Conservation (phyloP, 768 basidiomycete species). For the Kwoniella shandongensis region DNA sequence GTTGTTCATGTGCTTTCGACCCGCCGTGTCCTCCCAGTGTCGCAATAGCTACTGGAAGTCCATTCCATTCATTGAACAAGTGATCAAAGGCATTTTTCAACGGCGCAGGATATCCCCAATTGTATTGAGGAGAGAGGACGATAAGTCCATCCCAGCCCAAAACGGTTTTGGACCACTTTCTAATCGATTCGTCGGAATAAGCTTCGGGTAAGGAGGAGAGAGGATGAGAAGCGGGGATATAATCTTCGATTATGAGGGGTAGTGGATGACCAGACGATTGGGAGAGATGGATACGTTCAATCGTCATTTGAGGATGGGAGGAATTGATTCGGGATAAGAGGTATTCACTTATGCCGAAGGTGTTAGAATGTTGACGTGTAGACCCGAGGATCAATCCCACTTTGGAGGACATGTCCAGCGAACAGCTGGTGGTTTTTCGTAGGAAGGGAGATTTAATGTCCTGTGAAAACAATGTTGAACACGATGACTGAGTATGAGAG, state of each 20-base stretch:
- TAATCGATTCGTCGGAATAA: conserved; percentile 48
- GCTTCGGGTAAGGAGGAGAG: conserved; percentile 2
- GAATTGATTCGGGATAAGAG: conserved; percentile 1
- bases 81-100: conserved; percentile 57
- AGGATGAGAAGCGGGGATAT: conserved; percentile 13
- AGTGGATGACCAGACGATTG: conserved; percentile 21
- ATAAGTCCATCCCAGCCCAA: conserved; percentile 51
- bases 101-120: conserved; percentile 55
- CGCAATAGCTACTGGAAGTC: conserved; percentile 52
- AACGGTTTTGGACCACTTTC: conserved; percentile 51
- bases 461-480: too few relatives aligned
- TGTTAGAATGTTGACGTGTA: conserved; percentile 16
- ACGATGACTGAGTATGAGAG: too few relatives aligned
- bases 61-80: conserved; percentile 55
- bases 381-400: conserved; percentile 26
- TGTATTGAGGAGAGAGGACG: conserved; percentile 56
- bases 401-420: conserved; percentile 12
- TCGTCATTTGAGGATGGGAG: background rate
- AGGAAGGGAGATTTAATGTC: too few relatives aligned
- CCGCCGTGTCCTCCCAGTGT: conserved; percentile 55
- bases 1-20: conserved; percentile 39
- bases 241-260: conserved; percentile 4
- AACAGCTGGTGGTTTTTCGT: too few relatives aligned
- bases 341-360: conserved; percentile 9
- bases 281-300: conserved; percentile 12